Evolutionary conservation across 169 alveolate species (phyloP), one percentile per base, ranked within the genome.

Genomic region (Babesia divergens): DNA sequence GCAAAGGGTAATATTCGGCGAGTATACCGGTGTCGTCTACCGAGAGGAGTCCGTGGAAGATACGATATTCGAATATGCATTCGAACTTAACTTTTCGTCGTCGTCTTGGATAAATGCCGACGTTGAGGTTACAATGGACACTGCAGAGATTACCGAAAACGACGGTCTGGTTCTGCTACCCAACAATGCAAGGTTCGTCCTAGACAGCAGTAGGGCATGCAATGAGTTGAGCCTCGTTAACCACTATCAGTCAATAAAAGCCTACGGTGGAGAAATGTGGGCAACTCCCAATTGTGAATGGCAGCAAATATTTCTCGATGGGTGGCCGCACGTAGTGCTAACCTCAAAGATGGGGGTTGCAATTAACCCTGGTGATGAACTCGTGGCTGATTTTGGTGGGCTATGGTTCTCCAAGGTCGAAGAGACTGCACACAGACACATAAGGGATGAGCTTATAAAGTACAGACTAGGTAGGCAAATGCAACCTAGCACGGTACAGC

Each of bases 381-480:
- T 93, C 7, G 83, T 93, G 51, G 97, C 97, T 8, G 97, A 93
- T 65, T 93, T 93, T 70, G 97, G 97, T 13, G 89, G 84, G 32
- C 91, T 85, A 35, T 93, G 97, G 97, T 93, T 93, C 65, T 77
- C 85, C 28, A 92, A 84, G 50, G 94, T 93, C 34, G 91, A 90
- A 50, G 93, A 90, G 35, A 91, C 85, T 22, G 84, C 93, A 31
- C 91, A 89, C 69, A 74, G 47, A 38, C 72, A 66, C 38, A 69
- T 91, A 42, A 67, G 74, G 31, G 74, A 86, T 16, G 95, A 91
- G 58, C 55, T 91, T 22, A 83, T 91, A 29, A 74, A 64, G 20
- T 88, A 84, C 54, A 53, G 93, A 3, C 66, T 83, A 8, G 88
- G 90, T 8, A 11, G 22, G 22, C 18, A 34, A 6, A 37, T 0